phyloP scores from a whole-genome alignment of 1,284 basidiomycete species.

The Ceratobasidium papillatum region DNA sequence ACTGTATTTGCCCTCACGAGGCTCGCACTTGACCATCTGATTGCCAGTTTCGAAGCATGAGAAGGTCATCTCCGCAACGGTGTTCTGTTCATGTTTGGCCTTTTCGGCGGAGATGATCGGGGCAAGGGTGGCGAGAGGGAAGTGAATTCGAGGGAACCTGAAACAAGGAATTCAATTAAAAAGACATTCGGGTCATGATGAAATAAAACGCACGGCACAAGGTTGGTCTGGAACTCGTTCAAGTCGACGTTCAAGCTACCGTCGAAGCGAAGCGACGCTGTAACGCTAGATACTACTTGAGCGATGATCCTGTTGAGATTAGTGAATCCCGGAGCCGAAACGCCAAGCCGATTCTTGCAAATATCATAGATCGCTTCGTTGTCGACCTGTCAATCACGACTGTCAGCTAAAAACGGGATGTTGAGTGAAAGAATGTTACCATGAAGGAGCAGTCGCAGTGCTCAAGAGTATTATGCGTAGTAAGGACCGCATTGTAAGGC shows the following conservation, averaged over 20 bases:
- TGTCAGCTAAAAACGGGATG: slow-evolving; percentile 28
- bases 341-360: slow-evolving; percentile 94
- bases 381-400: slow-evolving; percentile 69
- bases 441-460: slow-evolving; percentile 99
- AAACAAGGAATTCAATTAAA: slow-evolving; percentile 56
- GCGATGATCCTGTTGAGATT: slow-evolving; percentile 98
- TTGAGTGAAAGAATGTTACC: slow-evolving; percentile 57
- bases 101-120: slow-evolving; percentile 88
- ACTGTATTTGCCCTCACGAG: slow-evolving; percentile 96
- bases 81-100: slow-evolving; percentile 96
- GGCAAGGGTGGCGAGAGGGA: slow-evolving; percentile 95
- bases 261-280: slow-evolving; percentile 96
- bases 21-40: slow-evolving; percentile 98
- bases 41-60: slow-evolving; percentile 97
- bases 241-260: slow-evolving; percentile 98
- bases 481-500: slow-evolving; percentile 99
- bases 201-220: slow-evolving; percentile 84
- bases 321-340: slow-evolving; percentile 87
- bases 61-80: slow-evolving; percentile 98
- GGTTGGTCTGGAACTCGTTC: slow-evolving; percentile 98
- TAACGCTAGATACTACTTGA: slow-evolving; percentile 97
- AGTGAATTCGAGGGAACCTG: slow-evolving; percentile 97
- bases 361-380: slow-evolving; percentile 99
- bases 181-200: background rate
- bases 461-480: slow-evolving; percentile 98